Evolutionary conservation across 2,329 filamentous ascomycete species (phyloP).

Genomic region (Myriangium duriaei): DNA sequence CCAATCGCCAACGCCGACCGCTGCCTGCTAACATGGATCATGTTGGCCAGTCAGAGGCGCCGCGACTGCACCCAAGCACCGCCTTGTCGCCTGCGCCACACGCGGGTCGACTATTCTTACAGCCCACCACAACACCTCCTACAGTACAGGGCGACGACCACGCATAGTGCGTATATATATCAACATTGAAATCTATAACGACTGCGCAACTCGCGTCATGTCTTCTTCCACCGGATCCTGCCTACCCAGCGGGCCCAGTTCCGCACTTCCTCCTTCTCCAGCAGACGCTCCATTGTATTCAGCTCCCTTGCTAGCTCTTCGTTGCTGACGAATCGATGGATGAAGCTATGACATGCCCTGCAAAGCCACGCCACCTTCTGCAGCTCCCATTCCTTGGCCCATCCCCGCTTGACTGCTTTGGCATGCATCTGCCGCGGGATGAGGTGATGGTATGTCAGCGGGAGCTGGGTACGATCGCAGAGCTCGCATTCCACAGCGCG

Average conservation of each 20-base stretch:
- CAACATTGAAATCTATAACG: not conserved
- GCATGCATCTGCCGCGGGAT: slow-evolving; percentile 69
- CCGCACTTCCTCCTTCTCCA: slow-evolving; percentile 58
- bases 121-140: too few relatives aligned
- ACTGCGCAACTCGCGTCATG: too few relatives aligned
- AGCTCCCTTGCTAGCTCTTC: slow-evolving; percentile 64
- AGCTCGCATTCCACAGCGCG: slow-evolving; percentile 56
- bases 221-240: slow-evolving; percentile 59
- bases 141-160: too few relatives aligned
- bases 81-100: too few relatives aligned
- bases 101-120: too few relatives aligned
- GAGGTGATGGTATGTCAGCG: slow-evolving; percentile 71
- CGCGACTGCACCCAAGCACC: too few relatives aligned
- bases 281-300: slow-evolving; percentile 59
- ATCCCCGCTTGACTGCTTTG: slow-evolving; percentile 63
- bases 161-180: too few relatives aligned
- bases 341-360: slow-evolving; percentile 69
- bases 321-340: slow-evolving; percentile 62
- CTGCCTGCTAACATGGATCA: too few relatives aligned
- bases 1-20: too few relatives aligned
- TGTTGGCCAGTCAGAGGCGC: too few relatives aligned
- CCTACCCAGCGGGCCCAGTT: slow-evolving; percentile 63
- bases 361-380: slow-evolving; percentile 80
- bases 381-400: slow-evolving; percentile 63
- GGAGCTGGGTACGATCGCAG: slow-evolving; percentile 61